phyloP scores from a whole-genome alignment of 2,329 filamentous ascomycete species.

The Fusarium verticillioides region DNA sequence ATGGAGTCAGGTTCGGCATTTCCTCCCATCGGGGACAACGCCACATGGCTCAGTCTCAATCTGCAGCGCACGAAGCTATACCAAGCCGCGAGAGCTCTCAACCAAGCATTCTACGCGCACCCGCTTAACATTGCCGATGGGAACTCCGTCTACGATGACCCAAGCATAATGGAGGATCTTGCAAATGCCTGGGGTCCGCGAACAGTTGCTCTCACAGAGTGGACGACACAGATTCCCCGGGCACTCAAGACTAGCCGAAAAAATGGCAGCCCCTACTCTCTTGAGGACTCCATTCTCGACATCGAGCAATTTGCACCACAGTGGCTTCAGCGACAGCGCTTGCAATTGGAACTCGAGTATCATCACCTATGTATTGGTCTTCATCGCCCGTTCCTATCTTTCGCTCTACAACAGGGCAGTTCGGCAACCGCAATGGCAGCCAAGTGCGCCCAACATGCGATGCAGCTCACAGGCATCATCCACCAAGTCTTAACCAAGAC shows the following conservation, averaged over 20 bases:
- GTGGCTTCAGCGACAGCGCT: slow-evolving; percentile 10
- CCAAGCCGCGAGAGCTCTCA: neutral
- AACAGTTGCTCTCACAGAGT: neutral
- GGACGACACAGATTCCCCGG: neutral
- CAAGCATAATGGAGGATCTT: neutral
- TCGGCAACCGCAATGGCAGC: neutral
- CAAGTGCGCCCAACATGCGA: slow-evolving; percentile 3
- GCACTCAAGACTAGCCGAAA: neutral
- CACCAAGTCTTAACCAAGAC: neutral
- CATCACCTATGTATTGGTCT: slow-evolving; percentile 9
- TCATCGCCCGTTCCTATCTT: slow-evolving; percentile 13
- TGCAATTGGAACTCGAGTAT: slow-evolving; percentile 10
- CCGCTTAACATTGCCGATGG: neutral
- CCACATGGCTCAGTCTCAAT: slow-evolving; percentile 12
- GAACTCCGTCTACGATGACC: neutral
- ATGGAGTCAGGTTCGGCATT: slow-evolving; percentile 14
- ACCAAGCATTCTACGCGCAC: neutral
- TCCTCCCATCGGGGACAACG: slow-evolving; percentile 1
- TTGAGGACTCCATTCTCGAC: neutral
- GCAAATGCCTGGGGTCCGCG: neutral
- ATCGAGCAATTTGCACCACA: slow-evolving; percentile 7
- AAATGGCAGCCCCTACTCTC: neutral
- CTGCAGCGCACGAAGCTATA: slow-evolving; percentile 6
- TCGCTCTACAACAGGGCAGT: neutral
- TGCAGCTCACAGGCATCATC: slow-evolving; percentile 2